phyloP scores from a whole-genome alignment of 371 early-diverging fungal genomes.

The Conidiobolus incongruus region DNA sequence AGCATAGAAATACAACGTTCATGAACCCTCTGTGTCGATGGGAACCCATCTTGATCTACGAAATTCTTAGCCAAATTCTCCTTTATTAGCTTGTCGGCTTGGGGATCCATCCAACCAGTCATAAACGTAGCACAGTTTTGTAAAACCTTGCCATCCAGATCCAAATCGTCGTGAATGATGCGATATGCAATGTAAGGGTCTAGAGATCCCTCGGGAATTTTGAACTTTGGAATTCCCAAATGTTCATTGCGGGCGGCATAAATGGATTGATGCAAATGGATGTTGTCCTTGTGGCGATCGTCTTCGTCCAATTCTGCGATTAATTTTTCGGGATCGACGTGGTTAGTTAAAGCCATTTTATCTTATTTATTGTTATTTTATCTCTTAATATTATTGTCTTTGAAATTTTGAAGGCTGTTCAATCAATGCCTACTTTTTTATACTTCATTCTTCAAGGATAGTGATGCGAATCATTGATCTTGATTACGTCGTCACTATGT shows the following conservation, averaged over 20 bases:
- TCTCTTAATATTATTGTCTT: too few species aligned
- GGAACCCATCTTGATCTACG: slow-evolving; percentile 24
- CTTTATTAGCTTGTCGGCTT: slow-evolving; percentile 27
- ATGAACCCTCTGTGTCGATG: slow-evolving; percentile 21
- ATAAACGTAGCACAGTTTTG: slow-evolving; percentile 12
- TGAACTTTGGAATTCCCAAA: slow-evolving; percentile 17
- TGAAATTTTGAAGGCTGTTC: too few species aligned
- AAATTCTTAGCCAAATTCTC: slow-evolving; percentile 38
- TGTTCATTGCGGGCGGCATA: slow-evolving; percentile 3
- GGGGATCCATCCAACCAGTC: slow-evolving; percentile 36
- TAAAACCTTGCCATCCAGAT: slow-evolving; percentile 30
- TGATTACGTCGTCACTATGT: too few species aligned
- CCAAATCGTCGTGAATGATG: slow-evolving; percentile 29
- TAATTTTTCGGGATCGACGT: slow-evolving; percentile 1
- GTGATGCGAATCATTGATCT: too few species aligned
- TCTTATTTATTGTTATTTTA: background rate
- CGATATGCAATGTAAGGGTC: slow-evolving; percentile 24
- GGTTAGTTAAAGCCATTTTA: background rate
- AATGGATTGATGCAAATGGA: background rate
- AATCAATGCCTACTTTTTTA: too few species aligned
- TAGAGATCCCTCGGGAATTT: slow-evolving; percentile 15
- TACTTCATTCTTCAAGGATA: too few species aligned
- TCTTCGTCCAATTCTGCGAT: slow-evolving; percentile 1
- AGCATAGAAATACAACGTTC: slow-evolving; percentile 22
- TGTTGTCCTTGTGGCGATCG: background rate